Base-by-base conservation (phyloP, 2,329 filamentous ascomycete species). In the Colletotrichum limetticola region DNA sequence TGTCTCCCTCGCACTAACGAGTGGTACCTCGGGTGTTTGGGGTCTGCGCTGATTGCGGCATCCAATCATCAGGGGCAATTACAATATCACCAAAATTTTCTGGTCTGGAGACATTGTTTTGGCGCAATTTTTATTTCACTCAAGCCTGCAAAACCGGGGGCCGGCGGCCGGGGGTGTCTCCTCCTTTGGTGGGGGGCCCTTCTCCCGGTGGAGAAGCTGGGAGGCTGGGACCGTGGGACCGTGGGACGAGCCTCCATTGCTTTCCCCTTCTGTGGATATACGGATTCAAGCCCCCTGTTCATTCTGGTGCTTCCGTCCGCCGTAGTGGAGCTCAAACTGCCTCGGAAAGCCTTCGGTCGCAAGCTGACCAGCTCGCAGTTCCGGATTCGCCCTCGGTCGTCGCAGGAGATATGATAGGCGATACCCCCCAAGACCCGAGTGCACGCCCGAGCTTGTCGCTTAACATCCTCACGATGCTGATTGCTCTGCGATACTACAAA, bases 381-480 rank as follows among this genome's bases (percentile, higher is more conserved):
- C 73, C 73, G 73, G 56, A 32, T 28, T 35, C 49, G 46, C 30
- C 61, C 73, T 74, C 73, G 73, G 73, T 46, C 52, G 26, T 35
- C 28, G 16, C 53, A 60, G 73, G 66, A 62, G 35, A 53, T 74
- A 64, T 73, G 73, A 74, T 74, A 74, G 73, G 73, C 68, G 73
- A 74, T 74, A 74, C 24, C 19, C 16, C 42, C 9, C 9, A 11
- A 26, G 14, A 14, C 30, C 71, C 61, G 67, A 74, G 68, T 22
- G 16, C 5, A 52, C 57, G 30, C 49, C 71, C 71, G 61, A 74
- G 63, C 58, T 58, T 12, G 32, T 37, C 42, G 65, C 37, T 68
- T 71, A 62, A 24, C 19, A 67, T 53, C 55, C 14, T 46, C 53
- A 60, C n/a, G n/a, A 67, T 32, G n/a, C 32, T 56, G 56, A 66